Percentiles rank a stretch among this genome's conserved stretches.
These are phyloP conservation scores for Pichia sp. DNA, from an alignment of 1,139 yeast genomes.

Conservation along the genomic window DNA sequence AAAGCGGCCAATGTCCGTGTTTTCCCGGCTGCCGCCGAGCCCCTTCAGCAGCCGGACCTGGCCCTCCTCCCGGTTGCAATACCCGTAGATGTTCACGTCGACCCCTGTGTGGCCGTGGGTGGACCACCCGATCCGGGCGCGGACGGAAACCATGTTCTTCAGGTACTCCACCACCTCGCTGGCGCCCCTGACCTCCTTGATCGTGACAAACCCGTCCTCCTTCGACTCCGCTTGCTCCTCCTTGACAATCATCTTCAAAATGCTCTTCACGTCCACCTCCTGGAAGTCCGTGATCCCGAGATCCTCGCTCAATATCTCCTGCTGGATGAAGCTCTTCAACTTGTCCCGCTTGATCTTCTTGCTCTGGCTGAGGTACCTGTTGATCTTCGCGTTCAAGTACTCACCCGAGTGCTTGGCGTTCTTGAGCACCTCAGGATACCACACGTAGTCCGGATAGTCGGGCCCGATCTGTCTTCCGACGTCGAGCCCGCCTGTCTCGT, in stretches of 20 bases:
- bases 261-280: slow-evolving; percentile 6
- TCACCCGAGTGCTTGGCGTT: slow-evolving; percentile 74
- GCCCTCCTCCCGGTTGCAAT: slow-evolving; percentile 49
- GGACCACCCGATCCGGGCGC: neutral
- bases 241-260: neutral
- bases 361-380: slow-evolving; percentile 11
- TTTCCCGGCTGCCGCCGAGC: slow-evolving; percentile 76
- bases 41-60: slow-evolving; percentile 40
- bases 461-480: slow-evolving; percentile 67
- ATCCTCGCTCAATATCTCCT: slow-evolving; percentile 42
- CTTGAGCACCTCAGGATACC: slow-evolving; percentile 71
- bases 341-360: slow-evolving; percentile 22
- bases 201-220: slow-evolving; percentile 35
- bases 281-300: slow-evolving; percentile 58
- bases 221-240: slow-evolving; percentile 15
- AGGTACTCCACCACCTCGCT: slow-evolving; percentile 40
- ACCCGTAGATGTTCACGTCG: slow-evolving; percentile 71
- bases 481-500: slow-evolving; percentile 85
- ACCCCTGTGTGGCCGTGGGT: neutral
- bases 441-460: slow-evolving; percentile 59
- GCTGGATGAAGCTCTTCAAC: slow-evolving; percentile 41
- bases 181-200: slow-evolving; percentile 32
- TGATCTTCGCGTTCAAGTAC: slow-evolving; percentile 43
- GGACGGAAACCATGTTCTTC: slow-evolving; percentile 43
- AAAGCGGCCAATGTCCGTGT: slow-evolving; percentile 73